These are phyloP conservation scores for Macrocybe gigantea DNA, from an alignment of 768 basidiomycete species.

Conservation along the genomic window DNA sequence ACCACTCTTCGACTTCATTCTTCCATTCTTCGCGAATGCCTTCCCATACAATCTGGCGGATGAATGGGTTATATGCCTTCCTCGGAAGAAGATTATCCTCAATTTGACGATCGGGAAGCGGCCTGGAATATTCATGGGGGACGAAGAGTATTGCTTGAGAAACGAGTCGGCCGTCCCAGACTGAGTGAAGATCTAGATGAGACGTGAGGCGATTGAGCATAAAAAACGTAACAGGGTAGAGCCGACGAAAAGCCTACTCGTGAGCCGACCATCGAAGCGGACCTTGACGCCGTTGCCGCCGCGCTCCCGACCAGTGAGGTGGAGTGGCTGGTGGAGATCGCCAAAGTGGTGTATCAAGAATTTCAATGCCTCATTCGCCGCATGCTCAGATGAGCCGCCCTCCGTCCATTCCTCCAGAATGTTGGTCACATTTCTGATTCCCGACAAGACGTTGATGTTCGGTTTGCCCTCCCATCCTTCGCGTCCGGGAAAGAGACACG, in stretches of 20 bases:
- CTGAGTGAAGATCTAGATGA: constrained; percentile 65
- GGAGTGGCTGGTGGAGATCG: constrained; percentile 91
- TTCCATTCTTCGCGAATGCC: constrained; percentile 70
- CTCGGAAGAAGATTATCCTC: constrained; percentile 59
- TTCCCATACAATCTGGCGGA: constrained; percentile 85
- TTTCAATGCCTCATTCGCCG: constrained; percentile 76
- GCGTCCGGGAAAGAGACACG: constrained; percentile 73
- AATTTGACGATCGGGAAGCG: constrained; percentile 61
- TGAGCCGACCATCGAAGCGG: constrained; percentile 61
- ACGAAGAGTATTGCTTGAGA: constrained; percentile 75
- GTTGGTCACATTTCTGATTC: constrained; percentile 68
- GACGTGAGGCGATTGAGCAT: too few relatives aligned
- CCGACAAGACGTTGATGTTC: constrained; percentile 67
- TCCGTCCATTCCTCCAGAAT: constrained; percentile 48
- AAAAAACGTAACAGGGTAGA: background rate
- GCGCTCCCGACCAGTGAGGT: constrained; percentile 80
- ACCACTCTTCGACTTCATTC: constrained; percentile 56
- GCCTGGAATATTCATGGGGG: constrained; percentile 68
- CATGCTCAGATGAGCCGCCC: constrained; percentile 19
- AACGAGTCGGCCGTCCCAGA: constrained; percentile 84
- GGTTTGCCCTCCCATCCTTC: constrained; percentile 62
- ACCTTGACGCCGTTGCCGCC: constrained; percentile 85
- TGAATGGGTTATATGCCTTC: constrained; percentile 81
- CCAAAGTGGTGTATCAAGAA: constrained; percentile 93
- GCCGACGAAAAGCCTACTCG: constrained; percentile 37